Conservation (phyloP, 169 alveolate genomes). For the Eimeria sp. region DNA sequence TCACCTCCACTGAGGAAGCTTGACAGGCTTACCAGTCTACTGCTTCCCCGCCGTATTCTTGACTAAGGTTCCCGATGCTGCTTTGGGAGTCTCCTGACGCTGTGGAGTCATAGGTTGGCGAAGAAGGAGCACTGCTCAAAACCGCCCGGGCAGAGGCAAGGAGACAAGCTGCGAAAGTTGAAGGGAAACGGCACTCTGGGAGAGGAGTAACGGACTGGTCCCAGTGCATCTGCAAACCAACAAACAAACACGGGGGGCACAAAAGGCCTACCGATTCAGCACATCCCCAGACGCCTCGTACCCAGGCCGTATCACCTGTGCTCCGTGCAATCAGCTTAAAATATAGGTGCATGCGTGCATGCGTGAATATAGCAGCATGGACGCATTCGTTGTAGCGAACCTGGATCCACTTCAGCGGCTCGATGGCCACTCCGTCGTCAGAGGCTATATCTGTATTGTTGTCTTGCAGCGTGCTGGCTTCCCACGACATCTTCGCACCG, state of each 20-base stretch:
- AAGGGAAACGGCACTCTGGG: constrained; percentile 68
- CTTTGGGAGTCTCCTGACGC: constrained; percentile 37
- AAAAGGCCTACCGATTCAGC: not conserved
- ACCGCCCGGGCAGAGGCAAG: constrained; percentile 64
- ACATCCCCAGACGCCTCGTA: not conserved
- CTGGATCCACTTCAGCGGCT: constrained; percentile 35
- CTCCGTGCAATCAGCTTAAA: not conserved
- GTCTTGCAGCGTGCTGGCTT: not conserved
- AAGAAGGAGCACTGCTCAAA: not conserved
- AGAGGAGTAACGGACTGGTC: constrained; percentile 77
- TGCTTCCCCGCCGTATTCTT: not conserved
- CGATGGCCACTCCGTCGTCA: constrained; percentile 23
- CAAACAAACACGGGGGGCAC: not conserved
- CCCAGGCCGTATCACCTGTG: not conserved
- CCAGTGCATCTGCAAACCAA: constrained; percentile 57
- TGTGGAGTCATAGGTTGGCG: constrained; percentile 22
- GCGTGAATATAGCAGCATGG: no score
- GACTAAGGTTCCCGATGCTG: constrained; percentile 19
- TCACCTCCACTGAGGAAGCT: not conserved
- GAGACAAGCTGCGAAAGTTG: constrained; percentile 74
- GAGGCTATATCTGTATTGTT: not conserved
- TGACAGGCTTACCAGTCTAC: not conserved
- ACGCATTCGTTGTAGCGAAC: not conserved
- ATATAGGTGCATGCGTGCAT: no score
- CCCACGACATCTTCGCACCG: constrained; percentile 25